Evolutionary conservation across 768 basidiomycete species (phyloP).

Genomic region (Boletus pseudopeckii): DNA sequence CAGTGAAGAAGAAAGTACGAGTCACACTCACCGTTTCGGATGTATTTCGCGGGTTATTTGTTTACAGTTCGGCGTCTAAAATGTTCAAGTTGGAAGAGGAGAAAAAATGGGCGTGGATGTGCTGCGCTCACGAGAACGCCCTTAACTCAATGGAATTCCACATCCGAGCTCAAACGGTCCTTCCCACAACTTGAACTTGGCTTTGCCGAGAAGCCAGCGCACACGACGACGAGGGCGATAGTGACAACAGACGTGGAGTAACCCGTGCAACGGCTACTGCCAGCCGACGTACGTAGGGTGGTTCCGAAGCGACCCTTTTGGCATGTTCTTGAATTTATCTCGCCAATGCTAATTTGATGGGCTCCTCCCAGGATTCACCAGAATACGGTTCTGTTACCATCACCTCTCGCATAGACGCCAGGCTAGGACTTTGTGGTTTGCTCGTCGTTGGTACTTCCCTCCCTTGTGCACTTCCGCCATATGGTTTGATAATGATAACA

Average conservation of each 20-base stretch:
- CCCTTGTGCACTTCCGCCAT: too few species aligned
- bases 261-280: not conserved
- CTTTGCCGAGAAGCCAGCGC: conserved; percentile 1
- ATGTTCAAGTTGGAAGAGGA: not conserved
- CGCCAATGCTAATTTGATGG: not conserved
- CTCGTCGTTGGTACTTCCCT: not conserved
- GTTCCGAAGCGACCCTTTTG: not conserved
- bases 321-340: not conserved
- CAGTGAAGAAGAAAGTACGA: not conserved
- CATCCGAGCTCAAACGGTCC: not conserved
- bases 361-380: not conserved
- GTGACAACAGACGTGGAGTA: conserved; percentile 11
- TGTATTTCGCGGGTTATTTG: not conserved
- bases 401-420: not conserved
- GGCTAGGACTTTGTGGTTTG: too few species aligned
- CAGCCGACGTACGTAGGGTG: not conserved
- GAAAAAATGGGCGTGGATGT: not conserved
- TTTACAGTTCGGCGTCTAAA: not conserved
- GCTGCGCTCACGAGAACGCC: not conserved
- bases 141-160: not conserved
- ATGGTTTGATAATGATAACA: not conserved
- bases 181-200: conserved; percentile 9
- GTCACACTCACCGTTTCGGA: conserved; percentile 8
- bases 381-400: not conserved
- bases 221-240: not conserved